Conservation (phyloP, 2,329 filamentous ascomycete species). For the Xylaria sp. region DNA sequence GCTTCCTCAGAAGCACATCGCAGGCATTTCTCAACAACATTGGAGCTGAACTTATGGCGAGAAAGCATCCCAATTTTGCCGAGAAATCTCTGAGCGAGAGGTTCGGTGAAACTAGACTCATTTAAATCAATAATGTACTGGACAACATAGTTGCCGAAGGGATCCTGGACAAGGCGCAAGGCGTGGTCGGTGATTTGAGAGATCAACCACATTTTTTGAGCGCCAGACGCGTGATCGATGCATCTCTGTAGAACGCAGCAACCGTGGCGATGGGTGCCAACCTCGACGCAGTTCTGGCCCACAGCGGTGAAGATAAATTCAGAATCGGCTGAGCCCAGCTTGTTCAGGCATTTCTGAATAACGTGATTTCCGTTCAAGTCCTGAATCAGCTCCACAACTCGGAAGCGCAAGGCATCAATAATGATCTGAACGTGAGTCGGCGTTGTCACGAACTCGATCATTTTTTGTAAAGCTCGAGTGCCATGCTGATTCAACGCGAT, state of each 20-base stretch:
- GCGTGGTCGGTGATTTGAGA: constrained; percentile 87
- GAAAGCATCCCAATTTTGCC: constrained; percentile 78
- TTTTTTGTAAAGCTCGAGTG: constrained; percentile 96
- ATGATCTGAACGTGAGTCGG: constrained; percentile 87
- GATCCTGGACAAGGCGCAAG: constrained; percentile 91
- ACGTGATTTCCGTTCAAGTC: constrained; percentile 99
- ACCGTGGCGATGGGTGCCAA: constrained; percentile 96
- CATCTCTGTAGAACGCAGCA: constrained; percentile 98
- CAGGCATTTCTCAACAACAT: constrained; percentile 96
- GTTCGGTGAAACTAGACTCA: constrained; percentile 87
- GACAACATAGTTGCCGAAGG: constrained; percentile 98
- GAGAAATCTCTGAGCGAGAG: constrained; percentile 82
- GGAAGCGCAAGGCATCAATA: constrained; percentile 81
- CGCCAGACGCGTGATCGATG: constrained; percentile 93
- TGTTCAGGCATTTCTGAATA: constrained; percentile 98
- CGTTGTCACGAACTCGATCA: constrained; percentile 97
- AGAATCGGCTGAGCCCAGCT: constrained; percentile 82
- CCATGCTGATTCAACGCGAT: constrained; percentile 98
- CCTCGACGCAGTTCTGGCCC: constrained; percentile 83
- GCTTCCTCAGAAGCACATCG: constrained; percentile 81
- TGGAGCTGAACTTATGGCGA: constrained; percentile 98
- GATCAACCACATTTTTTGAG: constrained; percentile 89
- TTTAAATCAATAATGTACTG: constrained; percentile 98
- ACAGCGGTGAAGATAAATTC: constrained; percentile 98
- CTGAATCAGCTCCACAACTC: constrained; percentile 94